These are phyloP conservation scores for Chrysanthemum makinoi DNA, from an alignment of 129 eudicot genomes.

Conservation along the genomic window DNA sequence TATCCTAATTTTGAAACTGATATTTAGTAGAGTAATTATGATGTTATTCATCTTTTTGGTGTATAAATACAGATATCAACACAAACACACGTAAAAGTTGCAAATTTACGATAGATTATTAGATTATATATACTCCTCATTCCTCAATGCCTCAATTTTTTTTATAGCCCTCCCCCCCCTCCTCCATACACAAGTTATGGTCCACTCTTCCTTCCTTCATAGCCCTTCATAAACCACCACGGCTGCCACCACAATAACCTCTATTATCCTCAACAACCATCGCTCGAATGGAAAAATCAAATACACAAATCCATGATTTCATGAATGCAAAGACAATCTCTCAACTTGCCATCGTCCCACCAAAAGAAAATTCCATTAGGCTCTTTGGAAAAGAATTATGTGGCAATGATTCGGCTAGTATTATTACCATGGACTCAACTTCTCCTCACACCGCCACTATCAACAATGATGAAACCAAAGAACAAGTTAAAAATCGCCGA, in stretches of 20 bases:
- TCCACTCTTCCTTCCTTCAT: conserved; percentile 1
- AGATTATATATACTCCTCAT: neutral
- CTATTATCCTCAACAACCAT: neutral
- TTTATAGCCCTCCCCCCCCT: neutral
- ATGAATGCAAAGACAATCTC: conserved; percentile 67
- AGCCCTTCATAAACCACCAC: conserved; percentile 4
- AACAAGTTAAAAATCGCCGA: conserved; percentile 24
- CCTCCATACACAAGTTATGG: neutral
- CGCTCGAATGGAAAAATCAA: no score
- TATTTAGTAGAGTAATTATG: no score
- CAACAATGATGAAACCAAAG: conserved; percentile 9
- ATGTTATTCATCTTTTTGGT: no score
- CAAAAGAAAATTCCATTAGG: conserved; percentile 51
- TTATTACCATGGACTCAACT: conserved; percentile 9
- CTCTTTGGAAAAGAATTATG: conserved; percentile 88
- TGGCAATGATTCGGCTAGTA: conserved; percentile 7
- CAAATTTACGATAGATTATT: neutral
- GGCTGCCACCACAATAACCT: neutral
- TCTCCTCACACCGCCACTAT: conserved; percentile 8
- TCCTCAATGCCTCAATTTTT: conserved; percentile 3
- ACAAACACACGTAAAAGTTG: neutral
- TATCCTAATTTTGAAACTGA: no score
- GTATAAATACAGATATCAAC: no score
- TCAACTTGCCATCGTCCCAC: conserved; percentile 61
- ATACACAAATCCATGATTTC: conserved; percentile 62